Evolutionary conservation across 495 filamentous ascomycete genomes (phyloP).

Genomic region (Delitschia confertaspora): DNA sequence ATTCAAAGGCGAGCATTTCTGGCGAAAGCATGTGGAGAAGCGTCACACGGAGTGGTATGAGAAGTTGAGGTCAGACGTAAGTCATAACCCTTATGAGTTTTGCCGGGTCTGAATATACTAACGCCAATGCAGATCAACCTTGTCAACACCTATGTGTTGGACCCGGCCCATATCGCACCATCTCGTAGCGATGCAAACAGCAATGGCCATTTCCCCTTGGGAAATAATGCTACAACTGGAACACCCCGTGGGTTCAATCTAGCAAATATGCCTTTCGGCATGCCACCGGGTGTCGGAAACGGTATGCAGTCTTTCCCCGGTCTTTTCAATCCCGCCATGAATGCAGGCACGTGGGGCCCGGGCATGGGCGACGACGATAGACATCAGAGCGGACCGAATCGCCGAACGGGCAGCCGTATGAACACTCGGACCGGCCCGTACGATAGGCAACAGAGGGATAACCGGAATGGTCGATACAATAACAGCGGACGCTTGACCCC

Average conservation of each 20-base stretch:
- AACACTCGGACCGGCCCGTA: slow-evolving; percentile 50
- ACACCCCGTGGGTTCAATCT: slow-evolving; percentile 90
- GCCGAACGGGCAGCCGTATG: slow-evolving; percentile 44
- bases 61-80: slow-evolving; percentile 71
- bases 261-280: slow-evolving; percentile 50
- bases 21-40: slow-evolving; percentile 97
- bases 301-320: slow-evolving; percentile 35
- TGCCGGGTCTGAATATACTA: slow-evolving; percentile 13
- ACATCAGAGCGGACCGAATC: slow-evolving; percentile 52
- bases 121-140: slow-evolving; percentile 55
- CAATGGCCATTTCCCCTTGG: slow-evolving; percentile 87
- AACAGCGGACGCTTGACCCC: slow-evolving; percentile 38
- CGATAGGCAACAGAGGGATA: slow-evolving; percentile 42
- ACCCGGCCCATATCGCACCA: slow-evolving; percentile 86
- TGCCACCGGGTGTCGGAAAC: slow-evolving; percentile 2
- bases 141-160: slow-evolving; percentile 86
- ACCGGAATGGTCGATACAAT: slow-evolving; percentile 27
- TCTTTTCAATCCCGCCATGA: slow-evolving; percentile 45
- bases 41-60: slow-evolving; percentile 85
- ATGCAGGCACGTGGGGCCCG: slow-evolving; percentile 7
- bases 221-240: slow-evolving; percentile 64
- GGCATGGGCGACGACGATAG: slow-evolving; percentile 33
- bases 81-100: slow-evolving; percentile 25
- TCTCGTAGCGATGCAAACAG: slow-evolving; percentile 92
- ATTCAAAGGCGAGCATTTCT: slow-evolving; percentile 94